Evolutionary conservation across 164 flowering plant genomes (phyloP).

Genomic region (Magnolia changhungtana): DNA sequence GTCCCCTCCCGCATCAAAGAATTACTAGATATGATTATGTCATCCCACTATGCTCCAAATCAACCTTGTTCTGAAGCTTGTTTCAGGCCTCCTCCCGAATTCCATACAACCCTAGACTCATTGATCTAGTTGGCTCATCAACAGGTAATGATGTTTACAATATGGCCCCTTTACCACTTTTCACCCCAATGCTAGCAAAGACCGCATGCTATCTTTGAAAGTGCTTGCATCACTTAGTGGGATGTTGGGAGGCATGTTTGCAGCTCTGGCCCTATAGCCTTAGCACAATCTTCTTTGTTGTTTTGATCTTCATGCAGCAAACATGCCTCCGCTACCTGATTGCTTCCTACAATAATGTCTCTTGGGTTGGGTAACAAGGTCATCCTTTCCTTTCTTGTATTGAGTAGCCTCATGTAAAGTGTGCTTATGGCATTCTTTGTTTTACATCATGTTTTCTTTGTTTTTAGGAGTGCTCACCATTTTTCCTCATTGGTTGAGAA

Average conservation of each 20-base stretch:
- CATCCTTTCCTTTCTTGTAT: conserved; percentile 23
- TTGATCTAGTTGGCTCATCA: no score
- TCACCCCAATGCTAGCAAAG: no score
- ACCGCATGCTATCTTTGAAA: no score
- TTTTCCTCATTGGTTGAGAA: no score
- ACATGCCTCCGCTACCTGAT: conserved; percentile 14
- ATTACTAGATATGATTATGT: no score
- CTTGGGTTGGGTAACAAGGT: conserved; percentile 18
- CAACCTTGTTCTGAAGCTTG: no score
- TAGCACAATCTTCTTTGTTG: conserved; percentile 21
- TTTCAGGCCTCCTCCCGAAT: no score
- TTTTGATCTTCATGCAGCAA: conserved; percentile 16
- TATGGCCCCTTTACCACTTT: no score
- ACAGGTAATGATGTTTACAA: no score
- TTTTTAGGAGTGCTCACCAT: conserved; percentile 20
- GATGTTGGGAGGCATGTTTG: conserved; percentile 22
- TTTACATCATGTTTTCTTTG: conserved; percentile 26
- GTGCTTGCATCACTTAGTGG: conserved; percentile 7
- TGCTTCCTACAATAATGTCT: conserved; percentile 15
- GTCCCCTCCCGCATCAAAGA: no score
- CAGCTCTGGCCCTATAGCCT: conserved; percentile 24
- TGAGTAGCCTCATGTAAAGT: conserved; percentile 22
- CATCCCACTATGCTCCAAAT: no score
- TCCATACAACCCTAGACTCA: no score
- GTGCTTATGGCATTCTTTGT: conserved; percentile 20